Percentiles rank a stretch among this genome's conserved stretches.
phyloP scores from a whole-genome alignment of 2,329 filamentous ascomycete species.

The Colletotrichum incanum region DNA sequence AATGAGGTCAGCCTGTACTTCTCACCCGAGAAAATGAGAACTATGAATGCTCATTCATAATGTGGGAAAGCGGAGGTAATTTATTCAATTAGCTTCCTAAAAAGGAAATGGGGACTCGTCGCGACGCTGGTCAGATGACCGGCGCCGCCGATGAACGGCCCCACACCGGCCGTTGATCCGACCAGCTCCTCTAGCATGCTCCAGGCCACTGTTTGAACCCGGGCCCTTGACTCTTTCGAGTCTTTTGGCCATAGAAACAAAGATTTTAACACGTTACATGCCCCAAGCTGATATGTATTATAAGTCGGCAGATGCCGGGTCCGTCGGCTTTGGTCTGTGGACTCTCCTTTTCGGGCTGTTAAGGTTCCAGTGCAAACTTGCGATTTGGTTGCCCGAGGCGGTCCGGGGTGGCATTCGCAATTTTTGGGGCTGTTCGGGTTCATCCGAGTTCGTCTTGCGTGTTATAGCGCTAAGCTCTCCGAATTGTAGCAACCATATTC shows the following conservation, averaged over 20 bases:
- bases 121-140: not conserved
- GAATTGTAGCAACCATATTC: not conserved
- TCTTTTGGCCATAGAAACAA: too few species aligned
- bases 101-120: constrained; percentile 12
- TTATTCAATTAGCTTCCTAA: not conserved
- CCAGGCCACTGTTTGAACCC: not conserved
- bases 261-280: too few species aligned
- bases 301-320: not conserved
- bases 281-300: not conserved
- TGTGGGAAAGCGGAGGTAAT: not conserved
- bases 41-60: not conserved
- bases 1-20: not conserved
- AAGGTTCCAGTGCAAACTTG: not conserved
- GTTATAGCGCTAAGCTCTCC: not conserved
- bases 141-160: not conserved
- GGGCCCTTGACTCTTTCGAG: not conserved
- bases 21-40: not conserved
- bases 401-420: not conserved
- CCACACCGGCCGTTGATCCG: not conserved
- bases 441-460: not conserved
- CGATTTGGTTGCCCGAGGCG: not conserved
- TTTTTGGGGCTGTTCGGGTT: not conserved
- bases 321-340: not conserved
- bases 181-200: not conserved
- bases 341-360: not conserved